Base-by-base conservation (phyloP, 2,329 filamentous ascomycete genomes). In the Colletotrichum siamense region DNA sequence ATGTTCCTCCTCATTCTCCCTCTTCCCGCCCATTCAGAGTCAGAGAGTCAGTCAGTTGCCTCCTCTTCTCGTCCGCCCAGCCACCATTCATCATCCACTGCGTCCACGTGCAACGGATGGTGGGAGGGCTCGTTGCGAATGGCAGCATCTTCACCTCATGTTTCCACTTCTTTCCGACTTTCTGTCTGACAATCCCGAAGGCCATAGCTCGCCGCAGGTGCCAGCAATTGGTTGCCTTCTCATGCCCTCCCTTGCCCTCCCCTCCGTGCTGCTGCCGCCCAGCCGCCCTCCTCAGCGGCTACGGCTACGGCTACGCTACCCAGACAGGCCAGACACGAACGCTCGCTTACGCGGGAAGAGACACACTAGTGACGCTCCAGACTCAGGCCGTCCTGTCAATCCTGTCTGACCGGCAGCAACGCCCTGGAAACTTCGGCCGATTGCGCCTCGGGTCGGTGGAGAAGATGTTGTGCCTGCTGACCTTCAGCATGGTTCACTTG, bases 371-470 rank as follows among this genome's bases (percentile, higher is more conserved):
- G 63, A 36, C 26, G 63, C 32, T 49, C 39, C 63, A 44, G 65
- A 36, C 24, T 59, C 39, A 57, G 28, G 44, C 32, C 32, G 8
- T 39, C 24, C 62, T 28, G 62, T 49, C 63, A 49, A 39, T 64
- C 44, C n/a, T 52, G 44, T 52, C 44, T 52, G 44, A 52, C 44
- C 34, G 15, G 59, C 59, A 62, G 59, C 32, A 52, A 32, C 59
- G 18, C 59, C 28, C 22, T 34, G 15, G 57, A 28, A 39, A 8
- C 68, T 44, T 63, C 68, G 68, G 68, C 68, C 68, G 68, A 63
- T 70, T 70, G 34, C 34, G 55, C 30, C 44, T 62, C 68, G 57
- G 68, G 55, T 63, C 68, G 68, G 68, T 70, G 57, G 68, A 63
- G 68, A 63, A 70, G 39, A 52, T 22, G 36, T 30, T 44, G n/a